phyloP scores from a whole-genome alignment of 306 rosid genomes.

The Pueraria montana region DNA sequence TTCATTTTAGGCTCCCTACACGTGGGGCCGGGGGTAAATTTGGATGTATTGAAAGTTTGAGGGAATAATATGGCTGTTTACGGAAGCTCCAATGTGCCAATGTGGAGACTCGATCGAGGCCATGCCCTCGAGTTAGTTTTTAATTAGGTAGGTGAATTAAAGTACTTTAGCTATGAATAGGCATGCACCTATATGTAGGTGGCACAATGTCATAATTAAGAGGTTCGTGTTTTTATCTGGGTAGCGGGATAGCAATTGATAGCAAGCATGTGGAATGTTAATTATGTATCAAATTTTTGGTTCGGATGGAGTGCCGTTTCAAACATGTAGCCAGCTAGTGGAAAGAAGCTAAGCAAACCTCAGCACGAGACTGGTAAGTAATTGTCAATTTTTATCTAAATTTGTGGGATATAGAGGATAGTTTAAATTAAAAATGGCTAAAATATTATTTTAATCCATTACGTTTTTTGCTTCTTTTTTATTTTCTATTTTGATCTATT shows the following conservation, averaged over 20 bases:
- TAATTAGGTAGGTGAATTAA: not conserved
- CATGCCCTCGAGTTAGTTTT: not conserved
- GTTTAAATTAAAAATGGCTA: too few relatives aligned
- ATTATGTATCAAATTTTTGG: not conserved
- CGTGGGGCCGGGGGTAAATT: not conserved
- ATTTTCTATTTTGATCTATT: too few relatives aligned
- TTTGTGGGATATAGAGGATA: too few relatives aligned
- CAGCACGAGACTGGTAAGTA: too few relatives aligned
- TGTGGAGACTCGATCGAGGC: not conserved
- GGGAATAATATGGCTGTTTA: not conserved
- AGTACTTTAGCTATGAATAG: not conserved
- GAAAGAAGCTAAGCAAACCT: too few relatives aligned
- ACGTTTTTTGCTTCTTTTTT: too few relatives aligned
- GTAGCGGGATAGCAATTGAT: not conserved
- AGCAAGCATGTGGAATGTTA: not conserved
- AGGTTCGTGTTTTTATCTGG: not conserved
- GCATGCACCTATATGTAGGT: not conserved
- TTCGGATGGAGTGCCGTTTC: not conserved
- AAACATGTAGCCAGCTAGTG: not conserved
- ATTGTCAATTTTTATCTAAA: too few relatives aligned
- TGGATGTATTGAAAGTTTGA: conserved; percentile 20
- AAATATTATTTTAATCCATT: too few relatives aligned
- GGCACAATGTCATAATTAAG: not conserved
- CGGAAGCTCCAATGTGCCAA: conserved; percentile 18
- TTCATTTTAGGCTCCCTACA: not conserved